Conservation (phyloP, 306 rosid species). For the Medicago arabica region DNA sequence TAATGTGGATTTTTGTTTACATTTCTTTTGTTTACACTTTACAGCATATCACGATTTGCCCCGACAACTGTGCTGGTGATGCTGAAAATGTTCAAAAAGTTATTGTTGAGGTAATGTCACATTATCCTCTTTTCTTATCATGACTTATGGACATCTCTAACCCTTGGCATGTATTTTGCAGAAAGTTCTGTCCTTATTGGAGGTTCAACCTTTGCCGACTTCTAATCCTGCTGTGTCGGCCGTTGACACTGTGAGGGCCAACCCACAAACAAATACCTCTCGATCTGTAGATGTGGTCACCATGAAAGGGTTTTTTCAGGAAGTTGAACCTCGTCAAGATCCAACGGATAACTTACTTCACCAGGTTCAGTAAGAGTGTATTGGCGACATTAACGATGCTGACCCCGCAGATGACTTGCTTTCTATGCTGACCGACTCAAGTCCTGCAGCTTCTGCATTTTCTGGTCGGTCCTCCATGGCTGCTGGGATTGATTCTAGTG, state of each 20-base stretch:
- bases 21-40: background rate
- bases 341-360: background rate
- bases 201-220: background rate
- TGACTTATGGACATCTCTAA: background rate
- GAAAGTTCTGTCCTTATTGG: background rate
- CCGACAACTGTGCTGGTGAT: background rate
- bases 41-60: background rate
- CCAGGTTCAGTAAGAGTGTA: background rate
- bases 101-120: background rate
- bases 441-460: background rate
- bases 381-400: background rate
- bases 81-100: background rate
- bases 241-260: background rate
- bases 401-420: constrained; percentile 6
- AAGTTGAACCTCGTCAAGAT: background rate
- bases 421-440: background rate
- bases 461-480: no score
- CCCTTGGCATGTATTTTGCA: background rate
- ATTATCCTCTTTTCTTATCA: background rate
- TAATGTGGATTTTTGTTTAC: background rate
- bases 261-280: background rate
- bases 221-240: background rate
- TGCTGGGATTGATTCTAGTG: background rate
- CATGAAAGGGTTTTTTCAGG: background rate
- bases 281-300: background rate